phyloP scores from a whole-genome alignment of 2,329 filamentous ascomycete species.

The Pestalotiopsis sp. region DNA sequence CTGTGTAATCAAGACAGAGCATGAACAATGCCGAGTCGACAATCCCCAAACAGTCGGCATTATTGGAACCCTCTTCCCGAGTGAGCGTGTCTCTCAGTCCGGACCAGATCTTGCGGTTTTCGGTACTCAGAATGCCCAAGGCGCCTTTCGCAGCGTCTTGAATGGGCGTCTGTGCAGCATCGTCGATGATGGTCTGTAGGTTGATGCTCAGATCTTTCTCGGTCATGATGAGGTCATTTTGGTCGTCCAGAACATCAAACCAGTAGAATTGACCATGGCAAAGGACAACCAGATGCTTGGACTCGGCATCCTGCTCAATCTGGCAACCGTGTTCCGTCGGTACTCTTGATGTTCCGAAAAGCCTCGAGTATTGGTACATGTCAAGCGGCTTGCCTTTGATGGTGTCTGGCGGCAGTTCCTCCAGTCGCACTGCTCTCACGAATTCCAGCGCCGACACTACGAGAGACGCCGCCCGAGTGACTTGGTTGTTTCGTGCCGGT shows the following conservation, averaged over 20 bases:
- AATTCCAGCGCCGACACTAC: constrained; percentile 90
- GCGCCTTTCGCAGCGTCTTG: constrained; percentile 95
- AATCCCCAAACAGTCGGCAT: constrained; percentile 92
- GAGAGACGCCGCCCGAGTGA: constrained; percentile 89
- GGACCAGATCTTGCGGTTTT: constrained; percentile 96
- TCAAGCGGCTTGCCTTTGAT: constrained; percentile 83
- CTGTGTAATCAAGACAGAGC: constrained; percentile 89
- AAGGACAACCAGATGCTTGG: constrained; percentile 90
- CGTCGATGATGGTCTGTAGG: constrained; percentile 87
- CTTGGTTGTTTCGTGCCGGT: constrained; percentile 93
- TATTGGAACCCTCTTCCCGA: constrained; percentile 85
- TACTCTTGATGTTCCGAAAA: constrained; percentile 93
- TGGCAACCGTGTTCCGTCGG: constrained; percentile 94
- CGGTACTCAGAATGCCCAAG: constrained; percentile 89
- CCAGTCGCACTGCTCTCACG: constrained; percentile 87
- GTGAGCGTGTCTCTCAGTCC: constrained; percentile 86
- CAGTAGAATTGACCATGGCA: constrained; percentile 97
- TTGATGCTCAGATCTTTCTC: constrained; percentile 93
- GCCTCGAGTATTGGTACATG: constrained; percentile 97
- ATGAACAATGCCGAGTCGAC: constrained; percentile 94
- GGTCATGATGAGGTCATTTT: constrained; percentile 94
- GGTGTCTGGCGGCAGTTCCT: constrained; percentile 89
- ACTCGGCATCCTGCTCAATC: constrained; percentile 91
- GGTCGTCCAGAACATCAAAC: constrained; percentile 96
- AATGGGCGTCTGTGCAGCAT: constrained; percentile 86